Evolutionary conservation across 257 asterid genomes (phyloP).

Genomic region (Nicotiana knightiana): DNA sequence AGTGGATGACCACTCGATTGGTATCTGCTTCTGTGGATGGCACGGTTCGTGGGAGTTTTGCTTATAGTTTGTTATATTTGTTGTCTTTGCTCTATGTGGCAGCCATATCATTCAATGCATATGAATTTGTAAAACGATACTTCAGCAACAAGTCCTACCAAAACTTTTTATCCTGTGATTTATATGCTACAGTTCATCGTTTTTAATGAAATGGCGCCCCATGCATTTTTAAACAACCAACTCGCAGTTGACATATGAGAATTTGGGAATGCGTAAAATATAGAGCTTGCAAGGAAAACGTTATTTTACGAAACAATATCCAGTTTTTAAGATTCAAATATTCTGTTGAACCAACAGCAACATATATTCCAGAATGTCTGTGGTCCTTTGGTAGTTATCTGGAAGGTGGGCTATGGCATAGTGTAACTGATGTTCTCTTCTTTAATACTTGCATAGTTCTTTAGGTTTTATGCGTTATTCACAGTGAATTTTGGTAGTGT

Average conservation of each 20-base stretch:
- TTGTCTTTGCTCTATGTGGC: not conserved
- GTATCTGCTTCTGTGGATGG: conserved; percentile 96
- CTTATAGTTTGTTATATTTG: not conserved
- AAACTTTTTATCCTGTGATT: not conserved
- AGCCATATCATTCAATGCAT: not conserved
- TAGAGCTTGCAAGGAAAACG: not conserved
- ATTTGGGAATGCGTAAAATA: not conserved
- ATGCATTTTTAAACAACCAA: not conserved
- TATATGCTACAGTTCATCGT: not conserved
- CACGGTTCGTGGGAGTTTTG: conserved; percentile 51
- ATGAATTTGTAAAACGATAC: not conserved
- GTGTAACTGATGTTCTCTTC: not conserved
- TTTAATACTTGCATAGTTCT: not conserved
- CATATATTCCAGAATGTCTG: not conserved
- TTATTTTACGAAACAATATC: not conserved
- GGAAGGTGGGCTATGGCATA: not conserved
- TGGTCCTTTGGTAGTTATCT: not conserved
- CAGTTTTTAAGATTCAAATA: not conserved
- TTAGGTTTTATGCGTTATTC: not conserved
- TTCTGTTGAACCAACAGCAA: not conserved
- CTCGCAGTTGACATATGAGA: not conserved
- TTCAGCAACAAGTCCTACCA: conserved; percentile 3
- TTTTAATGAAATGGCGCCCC: not conserved
- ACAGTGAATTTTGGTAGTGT: not conserved
- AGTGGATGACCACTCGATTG: conserved; percentile 98